Conservation (phyloP, 768 basidiomycete species). For the Termitomyces sp. region DNA sequence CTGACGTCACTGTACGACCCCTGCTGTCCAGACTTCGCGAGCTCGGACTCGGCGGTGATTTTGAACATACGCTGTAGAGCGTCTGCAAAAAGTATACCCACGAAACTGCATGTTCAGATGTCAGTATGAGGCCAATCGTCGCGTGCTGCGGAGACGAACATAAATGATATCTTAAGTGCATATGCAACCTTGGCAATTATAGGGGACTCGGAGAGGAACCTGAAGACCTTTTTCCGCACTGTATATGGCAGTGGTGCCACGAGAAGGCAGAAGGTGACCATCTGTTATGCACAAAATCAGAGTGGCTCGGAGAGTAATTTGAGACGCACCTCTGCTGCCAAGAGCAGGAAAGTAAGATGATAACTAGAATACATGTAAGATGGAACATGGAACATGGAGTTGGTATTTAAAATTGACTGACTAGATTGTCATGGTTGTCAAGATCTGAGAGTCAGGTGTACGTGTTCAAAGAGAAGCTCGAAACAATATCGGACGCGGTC, state of each 20-base stretch:
- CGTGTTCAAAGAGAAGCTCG: not conserved
- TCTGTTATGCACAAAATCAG: slow-evolving; percentile 29
- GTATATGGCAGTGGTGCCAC: slow-evolving; percentile 82
- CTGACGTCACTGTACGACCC: slow-evolving; percentile 53
- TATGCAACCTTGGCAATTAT: slow-evolving; percentile 84
- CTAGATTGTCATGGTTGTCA: slow-evolving; percentile 47
- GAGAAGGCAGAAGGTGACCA: slow-evolving; percentile 80
- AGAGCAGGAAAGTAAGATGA: slow-evolving; percentile 72
- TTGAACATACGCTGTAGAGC: slow-evolving; percentile 92
- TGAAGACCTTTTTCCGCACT: slow-evolving; percentile 65
- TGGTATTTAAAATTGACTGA: slow-evolving; percentile 15
- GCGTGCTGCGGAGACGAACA: slow-evolving; percentile 42
- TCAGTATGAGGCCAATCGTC: not conserved
- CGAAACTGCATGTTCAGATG: slow-evolving; percentile 46
- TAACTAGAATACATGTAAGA: slow-evolving; percentile 44
- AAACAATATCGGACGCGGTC: not conserved
- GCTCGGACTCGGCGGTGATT: slow-evolving; percentile 64
- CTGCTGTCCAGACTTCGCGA: slow-evolving; percentile 49
- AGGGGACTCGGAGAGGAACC: slow-evolving; percentile 62
- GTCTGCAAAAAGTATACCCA: slow-evolving; percentile 84
- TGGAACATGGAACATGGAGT: not conserved
- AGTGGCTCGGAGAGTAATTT: not conserved
- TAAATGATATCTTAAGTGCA: slow-evolving; percentile 90
- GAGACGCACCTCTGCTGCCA: slow-evolving; percentile 59
- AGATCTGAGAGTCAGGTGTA: not conserved